Percentiles rank a stretch among this genome's conserved stretches.
Conservation (phyloP, 495 filamentous ascomycete genomes). For the Monascus purpureus region DNA sequence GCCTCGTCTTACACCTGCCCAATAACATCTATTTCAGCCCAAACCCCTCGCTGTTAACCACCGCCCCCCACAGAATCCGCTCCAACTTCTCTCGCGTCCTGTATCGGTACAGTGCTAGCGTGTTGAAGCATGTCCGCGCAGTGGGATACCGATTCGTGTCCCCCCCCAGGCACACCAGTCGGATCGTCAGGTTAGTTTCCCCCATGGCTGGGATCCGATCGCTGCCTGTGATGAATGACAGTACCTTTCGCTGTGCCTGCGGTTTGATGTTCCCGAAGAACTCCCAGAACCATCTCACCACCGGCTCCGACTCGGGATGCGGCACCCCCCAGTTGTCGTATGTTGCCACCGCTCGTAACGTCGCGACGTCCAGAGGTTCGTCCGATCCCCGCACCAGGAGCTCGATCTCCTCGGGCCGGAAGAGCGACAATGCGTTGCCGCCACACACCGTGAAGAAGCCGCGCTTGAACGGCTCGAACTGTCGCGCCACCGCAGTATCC, state of each 20-base stretch:
- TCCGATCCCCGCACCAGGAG: constrained; percentile 81
- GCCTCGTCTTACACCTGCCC: too few species aligned
- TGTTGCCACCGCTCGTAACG: constrained; percentile 61
- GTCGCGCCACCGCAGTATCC: constrained; percentile 62
- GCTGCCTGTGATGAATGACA: constrained; percentile 87
- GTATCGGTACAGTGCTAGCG: constrained; percentile 65
- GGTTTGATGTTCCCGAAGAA: constrained; percentile 54
- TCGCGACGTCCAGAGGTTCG: constrained; percentile 63
- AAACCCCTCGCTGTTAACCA: constrained; percentile 86
- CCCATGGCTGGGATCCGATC: constrained; percentile 90
- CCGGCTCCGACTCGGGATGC: constrained; percentile 42
- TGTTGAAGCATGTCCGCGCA: constrained; percentile 88
- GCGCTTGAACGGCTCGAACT: constrained; percentile 91
- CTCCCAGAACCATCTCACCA: constrained; percentile 81
- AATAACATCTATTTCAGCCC: constrained; percentile 66
- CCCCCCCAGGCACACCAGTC: constrained; percentile 60
- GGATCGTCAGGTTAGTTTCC: constrained; percentile 65
- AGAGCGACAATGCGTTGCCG: constrained; percentile 77
- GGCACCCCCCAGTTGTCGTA: constrained; percentile 64
- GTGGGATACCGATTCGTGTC: constrained; percentile 65
- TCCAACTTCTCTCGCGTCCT: constrained; percentile 48
- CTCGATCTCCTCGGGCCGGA: constrained; percentile 92
- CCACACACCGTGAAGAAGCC: constrained; percentile 91
- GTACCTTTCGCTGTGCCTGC: constrained; percentile 56
- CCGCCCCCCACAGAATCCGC: constrained; percentile 68